Conservation (phyloP, 495 filamentous ascomycete genomes). For the Jackrogersella multiformis region DNA sequence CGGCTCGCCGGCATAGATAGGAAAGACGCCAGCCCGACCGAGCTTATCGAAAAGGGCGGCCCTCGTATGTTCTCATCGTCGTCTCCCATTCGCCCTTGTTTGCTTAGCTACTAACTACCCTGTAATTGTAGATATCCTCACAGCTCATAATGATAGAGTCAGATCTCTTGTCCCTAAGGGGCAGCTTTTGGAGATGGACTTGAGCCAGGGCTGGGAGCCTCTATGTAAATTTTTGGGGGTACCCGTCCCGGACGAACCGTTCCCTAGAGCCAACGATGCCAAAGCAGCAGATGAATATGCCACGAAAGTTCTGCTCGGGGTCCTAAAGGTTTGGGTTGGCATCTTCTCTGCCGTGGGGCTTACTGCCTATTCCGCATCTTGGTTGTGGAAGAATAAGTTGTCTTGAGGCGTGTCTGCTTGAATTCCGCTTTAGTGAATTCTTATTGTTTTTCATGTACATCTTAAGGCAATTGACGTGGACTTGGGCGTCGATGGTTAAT, state of each 20-base stretch:
- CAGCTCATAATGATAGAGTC: constrained; percentile 35
- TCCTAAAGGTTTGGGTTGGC: constrained; percentile 25
- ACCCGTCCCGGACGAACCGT: constrained; percentile 52
- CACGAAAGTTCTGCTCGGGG: constrained; percentile 17
- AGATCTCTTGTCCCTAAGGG: constrained; percentile 52
- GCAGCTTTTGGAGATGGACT: constrained; percentile 52
- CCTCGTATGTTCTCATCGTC: constrained; percentile 25
- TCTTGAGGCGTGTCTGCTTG: neutral
- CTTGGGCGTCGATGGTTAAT: too few relatives aligned
- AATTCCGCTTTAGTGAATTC: too few relatives aligned
- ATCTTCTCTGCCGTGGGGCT: constrained; percentile 21
- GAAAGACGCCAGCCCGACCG: constrained; percentile 15
- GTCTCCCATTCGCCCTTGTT: neutral
- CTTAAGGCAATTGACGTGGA: too few relatives aligned
- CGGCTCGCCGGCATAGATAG: constrained; percentile 30
- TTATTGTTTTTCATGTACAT: too few relatives aligned
- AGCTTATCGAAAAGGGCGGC: constrained; percentile 35
- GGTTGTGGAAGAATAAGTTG: constrained; percentile 10
- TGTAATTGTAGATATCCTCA: constrained; percentile 18
- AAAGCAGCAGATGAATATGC: constrained; percentile 34
- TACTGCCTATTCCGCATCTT: constrained; percentile 9
- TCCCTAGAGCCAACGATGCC: constrained; percentile 46
- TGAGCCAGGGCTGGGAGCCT: constrained; percentile 56
- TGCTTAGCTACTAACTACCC: neutral
- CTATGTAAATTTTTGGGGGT: constrained; percentile 54